Evolutionary conservation across 1,284 basidiomycete species (phyloP), one percentile per base, ranked within the genome.

Genomic region (Ustilago curta): DNA sequence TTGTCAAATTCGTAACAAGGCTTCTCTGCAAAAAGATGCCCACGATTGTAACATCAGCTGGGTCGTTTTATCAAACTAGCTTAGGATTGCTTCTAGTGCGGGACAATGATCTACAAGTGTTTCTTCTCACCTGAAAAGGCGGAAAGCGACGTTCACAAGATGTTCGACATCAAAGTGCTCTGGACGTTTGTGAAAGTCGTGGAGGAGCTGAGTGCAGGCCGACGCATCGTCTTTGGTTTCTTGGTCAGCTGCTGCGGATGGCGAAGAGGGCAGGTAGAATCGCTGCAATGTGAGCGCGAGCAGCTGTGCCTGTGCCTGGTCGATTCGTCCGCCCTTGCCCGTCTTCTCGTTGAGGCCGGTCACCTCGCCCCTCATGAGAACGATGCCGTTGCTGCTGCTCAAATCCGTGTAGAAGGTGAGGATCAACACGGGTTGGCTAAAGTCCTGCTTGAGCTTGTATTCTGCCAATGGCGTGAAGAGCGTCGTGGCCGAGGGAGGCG

Each of bases 381-480:
- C 93, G 44, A 92, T 84, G 16, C 90, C 91, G 84, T 98, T 95
- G 7, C 91, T 91, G 27, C 88, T 84, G 1, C 91, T 89, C 8
- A 99, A 86, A 82, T 99, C 96, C 42, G 95, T 92, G 86, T 98
- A 97, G 85, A 94, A 90, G 7, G 96, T 97, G 50, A 98, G 84
- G 37, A 93, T 92, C 27, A 99, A 88, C 81, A 93, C 92, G 0
- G 96, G 95, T 39, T 94, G 95, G 3, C 96, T 93, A 86, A 92
- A 98, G 48, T 92, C 89, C 70, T 90, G 89, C 32, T 92, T 90
- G 62, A 91, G 87, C 86, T 98, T 97, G 89, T 94, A 99, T 87
- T 98, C 96, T 77, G 93, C 92, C 53, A 98, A 88, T 4, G 96
- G 93, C 0, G 96, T 96, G 87, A 97, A 97, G 55, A 99, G 88